Percentiles rank a stretch among this genome's conserved stretches.
Evolutionary conservation across 1,284 basidiomycete species (phyloP).

Genomic region (Melampsora medusae): DNA sequence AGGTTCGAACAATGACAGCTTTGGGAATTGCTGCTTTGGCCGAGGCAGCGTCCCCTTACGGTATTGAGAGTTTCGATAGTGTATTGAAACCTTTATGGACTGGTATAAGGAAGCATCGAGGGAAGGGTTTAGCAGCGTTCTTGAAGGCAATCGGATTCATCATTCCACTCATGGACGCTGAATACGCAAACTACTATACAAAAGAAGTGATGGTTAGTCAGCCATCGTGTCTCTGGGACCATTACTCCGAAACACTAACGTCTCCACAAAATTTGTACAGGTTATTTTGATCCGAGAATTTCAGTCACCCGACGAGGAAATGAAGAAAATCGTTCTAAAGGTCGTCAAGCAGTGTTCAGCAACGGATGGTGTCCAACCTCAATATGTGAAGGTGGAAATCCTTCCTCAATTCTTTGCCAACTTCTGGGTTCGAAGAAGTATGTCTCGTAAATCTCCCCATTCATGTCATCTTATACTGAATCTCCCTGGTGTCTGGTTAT

Average conservation of each 20-base stretch:
- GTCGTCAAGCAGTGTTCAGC: conserved; percentile 98
- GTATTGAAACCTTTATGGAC: conserved; percentile 98
- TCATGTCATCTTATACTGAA: not conserved
- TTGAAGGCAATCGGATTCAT: conserved; percentile 99
- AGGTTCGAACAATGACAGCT: conserved; percentile 98
- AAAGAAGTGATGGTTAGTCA: conserved; percentile 63
- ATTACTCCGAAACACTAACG: not conserved
- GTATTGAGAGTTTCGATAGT: conserved; percentile 98
- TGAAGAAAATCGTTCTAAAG: conserved; percentile 99
- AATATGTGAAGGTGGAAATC: conserved; percentile 94
- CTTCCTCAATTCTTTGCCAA: conserved; percentile 99
- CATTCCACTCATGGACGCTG: conserved; percentile 98
- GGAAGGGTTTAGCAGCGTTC: conserved; percentile 96
- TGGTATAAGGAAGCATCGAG: conserved; percentile 94
- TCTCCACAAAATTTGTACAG: conserved; percentile 62
- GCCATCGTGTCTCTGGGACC: not conserved
- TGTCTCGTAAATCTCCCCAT: not conserved
- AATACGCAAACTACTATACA: conserved; percentile 96
- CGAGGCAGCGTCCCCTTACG: conserved; percentile 95
- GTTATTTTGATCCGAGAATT: conserved; percentile 98
- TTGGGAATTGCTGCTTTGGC: conserved; percentile 92
- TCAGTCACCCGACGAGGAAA: conserved; percentile 98
- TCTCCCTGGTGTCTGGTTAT: conserved; percentile 62
- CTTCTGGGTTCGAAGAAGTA: conserved; percentile 69
- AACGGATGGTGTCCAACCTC: conserved; percentile 90